Evolutionary conservation across 2,329 filamentous ascomycete genomes (phyloP).

Genomic region (Didymellaceae sp.): DNA sequence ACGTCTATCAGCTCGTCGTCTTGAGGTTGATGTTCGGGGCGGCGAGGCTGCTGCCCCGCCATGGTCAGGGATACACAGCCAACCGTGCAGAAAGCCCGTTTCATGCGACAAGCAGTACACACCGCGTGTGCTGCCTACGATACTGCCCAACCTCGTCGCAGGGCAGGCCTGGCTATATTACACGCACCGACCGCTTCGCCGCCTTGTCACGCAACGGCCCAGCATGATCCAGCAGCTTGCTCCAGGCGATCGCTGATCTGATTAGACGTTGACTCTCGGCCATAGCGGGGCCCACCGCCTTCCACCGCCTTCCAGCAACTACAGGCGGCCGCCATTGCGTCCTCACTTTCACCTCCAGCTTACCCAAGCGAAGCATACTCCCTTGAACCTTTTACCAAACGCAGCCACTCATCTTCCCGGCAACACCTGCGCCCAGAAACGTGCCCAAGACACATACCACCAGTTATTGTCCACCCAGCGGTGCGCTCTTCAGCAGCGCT

Average conservation of each 20-base stretch:
- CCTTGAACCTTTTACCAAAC: constrained; percentile 27
- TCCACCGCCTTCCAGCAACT: constrained; percentile 40
- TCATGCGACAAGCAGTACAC: constrained; percentile 25
- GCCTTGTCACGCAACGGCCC: constrained; percentile 17
- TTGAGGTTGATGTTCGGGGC: neutral
- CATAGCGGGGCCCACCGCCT: constrained; percentile 31
- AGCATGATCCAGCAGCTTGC: constrained; percentile 25
- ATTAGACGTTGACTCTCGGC: constrained; percentile 20
- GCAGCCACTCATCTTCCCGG: constrained; percentile 26
- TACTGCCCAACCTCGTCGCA: constrained; percentile 27
- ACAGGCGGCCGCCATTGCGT: constrained; percentile 2
- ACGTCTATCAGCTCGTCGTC: neutral
- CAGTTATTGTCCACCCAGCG: constrained; percentile 18
- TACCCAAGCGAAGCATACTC: constrained; percentile 20
- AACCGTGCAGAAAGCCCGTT: constrained; percentile 22
- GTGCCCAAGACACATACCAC: constrained; percentile 27
- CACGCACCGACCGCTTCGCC: constrained; percentile 20
- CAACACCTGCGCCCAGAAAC: constrained; percentile 23
- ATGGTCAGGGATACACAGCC: constrained; percentile 23
- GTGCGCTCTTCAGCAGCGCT: constrained; percentile 14
- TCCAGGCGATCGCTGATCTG: constrained; percentile 29
- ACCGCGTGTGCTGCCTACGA: constrained; percentile 24
- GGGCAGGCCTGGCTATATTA: constrained; percentile 24
- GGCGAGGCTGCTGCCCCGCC: constrained; percentile 21
- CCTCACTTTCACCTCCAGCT: constrained; percentile 4